These are phyloP conservation scores for Marasmius sp. DNA, from an alignment of 1,284 basidiomycete species.

Conservation along the genomic window DNA sequence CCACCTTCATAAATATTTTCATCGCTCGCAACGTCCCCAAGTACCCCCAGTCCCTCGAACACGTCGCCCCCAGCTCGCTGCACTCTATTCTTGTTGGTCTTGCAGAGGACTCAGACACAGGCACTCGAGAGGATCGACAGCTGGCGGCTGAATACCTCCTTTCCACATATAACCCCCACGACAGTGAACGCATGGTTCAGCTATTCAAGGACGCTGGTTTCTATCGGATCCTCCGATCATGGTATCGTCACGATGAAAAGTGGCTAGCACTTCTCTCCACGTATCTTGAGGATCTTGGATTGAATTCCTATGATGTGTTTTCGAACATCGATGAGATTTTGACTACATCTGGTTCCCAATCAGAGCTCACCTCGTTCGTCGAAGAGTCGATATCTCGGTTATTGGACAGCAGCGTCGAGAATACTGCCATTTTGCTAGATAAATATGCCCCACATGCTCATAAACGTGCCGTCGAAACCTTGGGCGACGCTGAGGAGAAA, in stretches of 20 bases:
- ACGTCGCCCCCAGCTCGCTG: constrained; percentile 65
- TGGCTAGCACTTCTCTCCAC: constrained; percentile 79
- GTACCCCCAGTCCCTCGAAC: constrained; percentile 88
- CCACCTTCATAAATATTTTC: constrained; percentile 92
- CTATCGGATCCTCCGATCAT: constrained; percentile 83
- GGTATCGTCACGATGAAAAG: constrained; percentile 73
- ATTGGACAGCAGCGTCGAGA: constrained; percentile 58
- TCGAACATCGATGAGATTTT: constrained; percentile 64
- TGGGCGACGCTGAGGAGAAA: constrained; percentile 49
- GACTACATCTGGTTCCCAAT: constrained; percentile 42
- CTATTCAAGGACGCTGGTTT: constrained; percentile 87
- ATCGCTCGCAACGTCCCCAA: constrained; percentile 96
- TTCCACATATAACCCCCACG: constrained; percentile 85
- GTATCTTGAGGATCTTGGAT: constrained; percentile 74
- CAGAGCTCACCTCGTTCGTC: constrained; percentile 53
- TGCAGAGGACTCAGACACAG: constrained; percentile 68
- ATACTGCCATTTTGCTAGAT: constrained; percentile 78
- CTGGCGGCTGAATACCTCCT: constrained; percentile 95
- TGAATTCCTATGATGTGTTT: constrained; percentile 66
- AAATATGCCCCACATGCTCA: constrained; percentile 67
- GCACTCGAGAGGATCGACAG: constrained; percentile 90
- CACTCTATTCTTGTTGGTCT: constrained; percentile 81
- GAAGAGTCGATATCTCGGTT: constrained; percentile 63
- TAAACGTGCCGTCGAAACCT: constrained; percentile 47
- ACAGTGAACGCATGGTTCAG: constrained; percentile 64